Base-by-base conservation (phyloP, 2,329 filamentous ascomycete species). In the Cladosporium sp. region DNA sequence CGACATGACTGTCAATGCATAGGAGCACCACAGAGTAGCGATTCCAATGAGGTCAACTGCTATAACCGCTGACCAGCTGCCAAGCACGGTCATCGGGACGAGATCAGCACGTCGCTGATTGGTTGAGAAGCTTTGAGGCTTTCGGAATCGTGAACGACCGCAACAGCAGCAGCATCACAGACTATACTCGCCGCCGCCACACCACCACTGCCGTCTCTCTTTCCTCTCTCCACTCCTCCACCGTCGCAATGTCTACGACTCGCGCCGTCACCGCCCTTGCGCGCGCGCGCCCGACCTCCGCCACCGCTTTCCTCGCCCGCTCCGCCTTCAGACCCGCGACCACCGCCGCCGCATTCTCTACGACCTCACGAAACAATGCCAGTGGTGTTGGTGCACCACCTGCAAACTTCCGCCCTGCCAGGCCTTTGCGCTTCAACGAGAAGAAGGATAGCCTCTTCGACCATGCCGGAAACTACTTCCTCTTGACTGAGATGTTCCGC, bases 401-500 rank as follows among this genome's bases (percentile, higher is more conserved):
- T 58, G 78, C 85, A 65, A 86, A 87, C 64, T 97, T 96, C 82
- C 86, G 94, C 66, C 80, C 92, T 68, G 83, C 86, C 69, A 82
- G 80, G 62, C 86, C 83, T 52, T 83, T 86, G 73, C 78, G 84
- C 77, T 97, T 91, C 91, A 86, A 95, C 65, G 84, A 95, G 75
- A 82, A 86, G 64, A 80, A 83, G 62, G 91, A 96, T 73, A 85
- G 82, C 63, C 84, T 88, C 35, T 78, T 95, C 66, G 91, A 97
- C 77, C 88, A 87, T 74, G 82, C 91, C 62, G 91, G 90, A 67
- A 94, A 92, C 74, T 97, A 91, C 81, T 99, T 99, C 78, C 83
- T 99, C 73, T 79, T 97, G 81, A 87, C 89, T 55, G 94, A 99
- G 82, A 94, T 97, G 88, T 83, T 90, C 74, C 86, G 94, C 71